A percentile compares a stretch with the other conserved stretches of the same genome.
Conservation (phyloP, 2,329 filamentous ascomycete species). For the Hypoxylon sp. region DNA sequence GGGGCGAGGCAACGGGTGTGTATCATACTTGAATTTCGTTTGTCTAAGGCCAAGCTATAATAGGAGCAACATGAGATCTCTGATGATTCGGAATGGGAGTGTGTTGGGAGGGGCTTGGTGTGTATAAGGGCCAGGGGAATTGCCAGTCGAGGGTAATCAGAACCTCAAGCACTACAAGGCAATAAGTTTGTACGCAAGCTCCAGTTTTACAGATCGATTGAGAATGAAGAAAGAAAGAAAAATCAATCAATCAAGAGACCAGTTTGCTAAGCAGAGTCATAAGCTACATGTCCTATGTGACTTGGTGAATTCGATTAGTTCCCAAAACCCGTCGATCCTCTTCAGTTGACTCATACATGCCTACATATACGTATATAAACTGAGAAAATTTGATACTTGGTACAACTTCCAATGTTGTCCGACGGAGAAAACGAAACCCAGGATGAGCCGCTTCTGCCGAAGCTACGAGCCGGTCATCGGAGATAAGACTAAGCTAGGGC, state of each 20-base stretch:
- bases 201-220: conserved; percentile 9
- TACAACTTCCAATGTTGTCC: neutral
- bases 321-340: neutral
- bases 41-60: conserved; percentile 28
- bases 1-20: conserved; percentile 25
- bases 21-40: conserved; percentile 40
- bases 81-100: conserved; percentile 21
- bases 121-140: conserved; percentile 33
- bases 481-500: conserved; percentile 33
- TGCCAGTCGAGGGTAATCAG: conserved; percentile 11
- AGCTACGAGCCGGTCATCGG: conserved; percentile 37
- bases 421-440: neutral
- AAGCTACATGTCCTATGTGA: neutral
- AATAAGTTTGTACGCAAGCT: conserved; percentile 23
- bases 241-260: conserved; percentile 3
- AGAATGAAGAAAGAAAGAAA: conserved; percentile 16
- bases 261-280: conserved; percentile 14
- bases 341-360: conserved; percentile 20
- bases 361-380: no score
- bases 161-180: conserved; percentile 17
- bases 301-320: neutral
- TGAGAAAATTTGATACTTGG: conserved; percentile 1
- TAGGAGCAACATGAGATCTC: conserved; percentile 26
- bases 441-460: conserved; percentile 23
- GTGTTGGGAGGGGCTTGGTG: conserved; percentile 26